These are phyloP conservation scores for Sanguinoderma infundibulare DNA, from an alignment of 1,284 basidiomycete species.

Conservation along the genomic window DNA sequence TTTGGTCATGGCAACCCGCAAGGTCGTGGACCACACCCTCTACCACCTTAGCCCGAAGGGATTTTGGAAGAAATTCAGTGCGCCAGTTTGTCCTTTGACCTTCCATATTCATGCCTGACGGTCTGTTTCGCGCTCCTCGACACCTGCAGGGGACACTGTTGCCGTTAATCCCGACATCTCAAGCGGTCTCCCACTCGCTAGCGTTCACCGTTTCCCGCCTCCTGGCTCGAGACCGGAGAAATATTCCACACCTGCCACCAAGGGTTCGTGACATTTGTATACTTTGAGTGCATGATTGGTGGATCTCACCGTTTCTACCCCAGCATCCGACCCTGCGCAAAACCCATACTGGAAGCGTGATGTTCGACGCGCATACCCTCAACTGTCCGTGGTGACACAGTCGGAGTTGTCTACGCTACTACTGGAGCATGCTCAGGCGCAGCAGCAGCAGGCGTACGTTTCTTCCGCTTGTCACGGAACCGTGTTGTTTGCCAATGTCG, in stretches of 20 bases:
- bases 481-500: not conserved
- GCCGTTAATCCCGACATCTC: constrained; percentile 92
- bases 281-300: constrained; percentile 7
- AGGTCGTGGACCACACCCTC: constrained; percentile 80
- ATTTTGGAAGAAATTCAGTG: constrained; percentile 95
- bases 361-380: constrained; percentile 89
- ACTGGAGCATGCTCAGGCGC: constrained; percentile 74
- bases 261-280: constrained; percentile 55
- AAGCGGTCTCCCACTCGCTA: constrained; percentile 83
- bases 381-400: constrained; percentile 85
- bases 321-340: constrained; percentile 82
- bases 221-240: constrained; percentile 87
- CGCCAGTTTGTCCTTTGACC: constrained; percentile 35
- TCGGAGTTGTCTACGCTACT: constrained; percentile 80
- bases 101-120: not conserved
- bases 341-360: constrained; percentile 96
- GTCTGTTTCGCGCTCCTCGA: not conserved
- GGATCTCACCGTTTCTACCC: constrained; percentile 18
- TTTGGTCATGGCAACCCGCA: constrained; percentile 67
- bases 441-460: constrained; percentile 59
- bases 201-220: constrained; percentile 80
- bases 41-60: constrained; percentile 89
- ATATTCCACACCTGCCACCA: constrained; percentile 87
- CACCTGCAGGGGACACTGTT: constrained; percentile 65
- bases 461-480: not conserved